These are phyloP conservation scores for Allium fistulosum DNA, from an alignment of 106 monocot genomes.

Conservation along the genomic window DNA sequence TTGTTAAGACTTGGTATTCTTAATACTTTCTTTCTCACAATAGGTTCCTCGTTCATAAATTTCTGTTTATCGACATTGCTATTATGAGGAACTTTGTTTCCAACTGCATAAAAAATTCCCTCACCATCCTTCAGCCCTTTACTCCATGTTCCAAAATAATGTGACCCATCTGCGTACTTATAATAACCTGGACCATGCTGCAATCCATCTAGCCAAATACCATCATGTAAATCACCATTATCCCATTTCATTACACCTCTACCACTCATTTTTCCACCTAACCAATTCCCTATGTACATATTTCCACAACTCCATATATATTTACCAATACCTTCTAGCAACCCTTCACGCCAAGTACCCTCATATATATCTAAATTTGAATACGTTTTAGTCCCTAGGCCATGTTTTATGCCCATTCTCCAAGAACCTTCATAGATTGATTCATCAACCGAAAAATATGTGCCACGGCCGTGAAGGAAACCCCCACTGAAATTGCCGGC, in stretches of 20 bases:
- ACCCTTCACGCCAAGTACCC: slow-evolving; percentile 80
- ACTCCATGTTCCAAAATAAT: slow-evolving; percentile 86
- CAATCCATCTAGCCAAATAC: slow-evolving; percentile 78
- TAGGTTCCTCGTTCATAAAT: background rate
- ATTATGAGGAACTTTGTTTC: slow-evolving; percentile 38
- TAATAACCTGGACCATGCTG: slow-evolving; percentile 69
- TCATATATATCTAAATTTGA: slow-evolving; percentile 63
- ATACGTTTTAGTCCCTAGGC: slow-evolving; percentile 66
- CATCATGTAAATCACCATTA: slow-evolving; percentile 72
- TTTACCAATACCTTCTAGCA: slow-evolving; percentile 70
- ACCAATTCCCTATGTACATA: slow-evolving; percentile 78
- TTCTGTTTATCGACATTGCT: slow-evolving; percentile 10
- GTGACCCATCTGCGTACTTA: slow-evolving; percentile 56
- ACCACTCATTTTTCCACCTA: slow-evolving; percentile 79
- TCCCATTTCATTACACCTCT: slow-evolving; percentile 80
- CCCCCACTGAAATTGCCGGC: slow-evolving; percentile 79
- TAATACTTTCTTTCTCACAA: too few relatives aligned
- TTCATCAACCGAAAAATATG: slow-evolving; percentile 47
- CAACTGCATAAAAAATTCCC: slow-evolving; percentile 60
- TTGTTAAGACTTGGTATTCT: slow-evolving; percentile 1
- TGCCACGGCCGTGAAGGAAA: slow-evolving; percentile 78
- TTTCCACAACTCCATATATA: slow-evolving; percentile 75
- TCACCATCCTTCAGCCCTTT: slow-evolving; percentile 86
- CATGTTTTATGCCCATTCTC: slow-evolving; percentile 85
- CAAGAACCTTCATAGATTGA: slow-evolving; percentile 70